Evolutionary conservation across 2,329 filamentous ascomycete genomes (phyloP), one percentile per base, ranked within the genome.

Genomic region (Arachnopeziza araneosa): DNA sequence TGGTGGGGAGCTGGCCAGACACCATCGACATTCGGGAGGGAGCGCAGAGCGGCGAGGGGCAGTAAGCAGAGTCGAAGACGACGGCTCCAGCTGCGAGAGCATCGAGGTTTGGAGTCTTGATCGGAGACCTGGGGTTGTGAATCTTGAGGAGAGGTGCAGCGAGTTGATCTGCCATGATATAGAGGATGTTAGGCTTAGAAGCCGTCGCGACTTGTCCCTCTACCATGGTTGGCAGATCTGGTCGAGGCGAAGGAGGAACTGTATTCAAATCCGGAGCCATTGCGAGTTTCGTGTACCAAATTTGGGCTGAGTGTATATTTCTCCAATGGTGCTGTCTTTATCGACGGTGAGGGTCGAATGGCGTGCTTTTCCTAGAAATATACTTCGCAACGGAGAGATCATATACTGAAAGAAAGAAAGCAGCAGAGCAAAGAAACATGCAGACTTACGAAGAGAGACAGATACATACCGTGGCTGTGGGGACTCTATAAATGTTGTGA

Each of bases 161-260:
- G 74, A 97, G 85, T 78, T 97, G 93, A 76, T 97, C 93, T 58
- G 93, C 93, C 92, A 97, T 96, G 78, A 97, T 96, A 80, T 95
- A 96, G 53, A 93, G 80, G 67, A 93, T 90, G 75, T 93, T 93
- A 63, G 89, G 89, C 49, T 64, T 66, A 24, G 55, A 50, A n/a
- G 71, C 49, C 48, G 55, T 55, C 19, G 62, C 49, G 23, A 59
- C 12, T 44, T 6, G 36, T 44, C 2, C 36, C 6, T 44, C 36
- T 44, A 44, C 36, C 24, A 69, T 65, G 65, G 57, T n/a, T 57
- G 61, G 24, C 60, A 66, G 66, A 1, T 58, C 52, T 9, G 54
- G 68, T 65, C 59, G 78, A 63, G 78, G 78, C 30, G 84, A 87
- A 48, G 79, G 76, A 50, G 85, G 83, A 60, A 91, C 79, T 7